phyloP scores from a whole-genome alignment of 2,329 filamentous ascomycete species.

The Atkinsonella texensis region DNA sequence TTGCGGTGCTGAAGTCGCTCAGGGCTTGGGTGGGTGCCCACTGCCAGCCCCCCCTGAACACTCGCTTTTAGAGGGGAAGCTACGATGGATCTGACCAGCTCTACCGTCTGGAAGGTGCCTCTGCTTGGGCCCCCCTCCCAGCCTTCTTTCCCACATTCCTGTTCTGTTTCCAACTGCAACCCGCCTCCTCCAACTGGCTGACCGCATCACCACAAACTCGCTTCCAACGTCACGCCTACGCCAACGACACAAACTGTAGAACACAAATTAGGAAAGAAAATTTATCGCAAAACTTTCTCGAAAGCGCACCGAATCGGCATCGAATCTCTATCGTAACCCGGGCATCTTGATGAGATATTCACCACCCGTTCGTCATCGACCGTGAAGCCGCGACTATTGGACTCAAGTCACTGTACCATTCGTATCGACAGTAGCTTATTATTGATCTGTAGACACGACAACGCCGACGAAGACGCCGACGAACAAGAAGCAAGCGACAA shows the following conservation, averaged over 20 bases:
- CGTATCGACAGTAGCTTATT: neutral
- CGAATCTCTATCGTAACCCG: neutral
- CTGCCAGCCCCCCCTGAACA: slow-evolving; percentile 1
- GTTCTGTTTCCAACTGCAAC: neutral
- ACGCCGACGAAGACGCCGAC: neutral
- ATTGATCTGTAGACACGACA: neutral
- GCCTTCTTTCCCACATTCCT: neutral
- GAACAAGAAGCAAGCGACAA: too few relatives aligned
- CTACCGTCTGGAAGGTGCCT: neutral
- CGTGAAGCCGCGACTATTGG: too few relatives aligned
- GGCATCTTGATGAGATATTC: too few relatives aligned
- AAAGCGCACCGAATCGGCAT: neutral
- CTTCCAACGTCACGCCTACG: neutral
- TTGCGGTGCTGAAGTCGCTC: neutral
- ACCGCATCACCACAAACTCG: slow-evolving; percentile 2
- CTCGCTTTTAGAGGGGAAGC: neutral
- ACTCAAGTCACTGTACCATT: neutral
- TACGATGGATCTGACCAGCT: too few relatives aligned
- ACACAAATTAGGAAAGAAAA: neutral
- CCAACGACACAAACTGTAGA: neutral
- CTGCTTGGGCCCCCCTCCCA: neutral
- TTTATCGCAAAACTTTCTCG: neutral
- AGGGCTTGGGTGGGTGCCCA: neutral
- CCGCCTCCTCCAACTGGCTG: neutral
- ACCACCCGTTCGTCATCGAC: too few relatives aligned